Evolutionary conservation across 305 asterid genomes (phyloP).

Genomic region (Fraxinus ornus): DNA sequence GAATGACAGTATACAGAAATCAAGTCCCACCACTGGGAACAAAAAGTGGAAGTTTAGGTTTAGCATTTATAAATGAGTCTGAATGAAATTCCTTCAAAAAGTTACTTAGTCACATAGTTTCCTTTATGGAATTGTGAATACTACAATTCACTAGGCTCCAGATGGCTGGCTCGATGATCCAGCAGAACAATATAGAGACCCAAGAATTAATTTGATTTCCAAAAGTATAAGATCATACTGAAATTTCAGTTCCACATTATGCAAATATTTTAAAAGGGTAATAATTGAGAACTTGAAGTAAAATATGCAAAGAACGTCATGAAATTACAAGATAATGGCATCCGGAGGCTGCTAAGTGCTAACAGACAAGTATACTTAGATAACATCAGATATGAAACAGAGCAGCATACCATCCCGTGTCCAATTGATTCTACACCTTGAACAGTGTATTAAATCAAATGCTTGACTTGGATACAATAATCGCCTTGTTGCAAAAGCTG

Average conservation of each 20-base stretch:
- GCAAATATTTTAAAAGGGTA: background rate
- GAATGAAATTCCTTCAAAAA: background rate
- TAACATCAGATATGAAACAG: conserved; percentile 4
- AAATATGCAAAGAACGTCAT: background rate
- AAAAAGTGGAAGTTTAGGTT: background rate
- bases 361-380: conserved; percentile 12
- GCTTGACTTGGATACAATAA: conserved; percentile 90
- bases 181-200: background rate
- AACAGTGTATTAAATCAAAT: conserved; percentile 85
- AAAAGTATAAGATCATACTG: background rate
- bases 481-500: conserved; percentile 77
- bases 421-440: conserved; percentile 96
- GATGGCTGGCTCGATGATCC: background rate
- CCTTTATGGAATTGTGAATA: background rate
- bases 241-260: background rate
- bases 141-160: background rate
- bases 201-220: background rate
- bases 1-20: background rate
- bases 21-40: background rate
- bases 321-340: background rate
- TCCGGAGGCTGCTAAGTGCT: background rate
- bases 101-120: background rate
- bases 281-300: background rate
- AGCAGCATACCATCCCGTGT: conserved; percentile 78
- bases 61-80: background rate